Evolutionary conservation across 2,329 filamentous ascomycete species (phyloP), one percentile per base, ranked within the genome.

Genomic region (Colletotrichum lini): DNA sequence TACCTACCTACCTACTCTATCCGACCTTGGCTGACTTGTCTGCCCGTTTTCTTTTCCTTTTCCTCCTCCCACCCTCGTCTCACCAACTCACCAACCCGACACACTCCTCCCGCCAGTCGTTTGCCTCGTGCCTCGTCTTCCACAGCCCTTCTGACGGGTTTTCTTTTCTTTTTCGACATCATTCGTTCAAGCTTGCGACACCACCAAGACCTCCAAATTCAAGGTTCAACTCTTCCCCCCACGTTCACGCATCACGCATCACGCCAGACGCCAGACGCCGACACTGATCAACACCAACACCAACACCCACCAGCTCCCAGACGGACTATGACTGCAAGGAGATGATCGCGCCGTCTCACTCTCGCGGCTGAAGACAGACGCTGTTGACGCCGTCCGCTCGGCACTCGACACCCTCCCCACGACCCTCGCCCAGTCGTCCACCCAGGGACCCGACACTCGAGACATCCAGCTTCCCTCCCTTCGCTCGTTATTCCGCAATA

Each of bases 321-420:
- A 65, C 60, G 58, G 63, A 58, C 65, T 68, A 71, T 71, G 68
- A 63, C 68, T 68, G 70, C 70, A 70, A 65, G 70, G 70, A 72
- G 70, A 70, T 72, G 70, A 72, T 60, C 45, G 65, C 59, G 66
- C 70, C 70, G 66, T 72, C 70, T 72, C 65, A 60, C 54, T 54
- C 54, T 50, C 50, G 59, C 58, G 60, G 59, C 58, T 65, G 60
- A 70, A 72, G 65, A 72, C 54, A 30, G 59, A 49, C 53, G 53
- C 62, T 45, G 65, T 64, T 57, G 54, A 72, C 59, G 59, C 56
- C 65, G 47, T 42, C 12, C 54, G 38, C 56, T 35, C 59, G 38
- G 12, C 21, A 23, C 53, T 18, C 59, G 26, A 10, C 4, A 26
- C 49, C 23, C n/a, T 35, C 26, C 26, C 50, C 40, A 44, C 30